phyloP scores from a whole-genome alignment of 2,329 filamentous ascomycete genomes.

The Fusarium caatingaense region DNA sequence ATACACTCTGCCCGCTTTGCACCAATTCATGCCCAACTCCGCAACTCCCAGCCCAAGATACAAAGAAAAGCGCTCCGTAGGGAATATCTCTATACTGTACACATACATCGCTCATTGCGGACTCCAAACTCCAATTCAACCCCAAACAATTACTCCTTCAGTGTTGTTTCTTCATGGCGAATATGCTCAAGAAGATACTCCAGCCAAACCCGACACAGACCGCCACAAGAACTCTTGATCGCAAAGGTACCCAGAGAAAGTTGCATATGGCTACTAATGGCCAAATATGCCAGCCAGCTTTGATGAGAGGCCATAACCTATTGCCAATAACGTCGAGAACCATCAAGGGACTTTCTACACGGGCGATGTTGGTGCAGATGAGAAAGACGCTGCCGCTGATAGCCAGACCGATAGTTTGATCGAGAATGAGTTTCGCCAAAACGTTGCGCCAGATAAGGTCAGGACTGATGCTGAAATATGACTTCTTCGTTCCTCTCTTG shows the following conservation, averaged over 20 bases:
- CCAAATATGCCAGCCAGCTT: constrained; percentile 54
- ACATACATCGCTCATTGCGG: background rate
- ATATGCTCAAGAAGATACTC: constrained; percentile 54
- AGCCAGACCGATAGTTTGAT: constrained; percentile 52
- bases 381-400: constrained; percentile 52
- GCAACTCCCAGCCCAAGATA: constrained; percentile 10
- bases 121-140: constrained; percentile 14
- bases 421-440: constrained; percentile 50
- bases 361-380: constrained; percentile 51
- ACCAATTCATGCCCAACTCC: background rate
- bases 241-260: constrained; percentile 52
- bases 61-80: constrained; percentile 24
- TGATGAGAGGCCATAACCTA: constrained; percentile 47
- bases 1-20: background rate
- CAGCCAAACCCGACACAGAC: constrained; percentile 53
- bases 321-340: constrained; percentile 46
- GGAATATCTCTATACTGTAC: constrained; percentile 11
- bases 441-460: constrained; percentile 52
- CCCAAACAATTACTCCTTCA: background rate
- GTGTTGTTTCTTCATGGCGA: constrained; percentile 43
- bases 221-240: constrained; percentile 51
- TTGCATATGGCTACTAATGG: constrained; percentile 52
- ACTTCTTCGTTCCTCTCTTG: constrained; percentile 7
- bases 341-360: constrained; percentile 42
- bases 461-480: constrained; percentile 38